A percentile compares a stretch with the other conserved stretches of the same genome.
These are phyloP conservation scores for Colletotrichum australisinense DNA, from an alignment of 2,329 filamentous ascomycete genomes.

Conservation along the genomic window DNA sequence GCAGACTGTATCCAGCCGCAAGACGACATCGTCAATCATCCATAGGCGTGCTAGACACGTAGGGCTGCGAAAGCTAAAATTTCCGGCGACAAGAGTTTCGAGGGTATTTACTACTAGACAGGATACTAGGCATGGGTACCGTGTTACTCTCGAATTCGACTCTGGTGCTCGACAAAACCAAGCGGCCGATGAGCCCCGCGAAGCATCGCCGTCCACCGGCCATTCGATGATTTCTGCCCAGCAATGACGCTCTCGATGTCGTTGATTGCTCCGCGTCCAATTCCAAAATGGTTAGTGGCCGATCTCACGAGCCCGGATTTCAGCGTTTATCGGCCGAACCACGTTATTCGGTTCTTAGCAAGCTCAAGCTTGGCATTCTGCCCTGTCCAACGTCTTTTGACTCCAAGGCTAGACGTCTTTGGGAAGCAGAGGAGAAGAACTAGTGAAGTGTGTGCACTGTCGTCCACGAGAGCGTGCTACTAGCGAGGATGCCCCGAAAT, in stretches of 20 bases:
- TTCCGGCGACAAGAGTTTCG: neutral
- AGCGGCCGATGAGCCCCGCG: neutral
- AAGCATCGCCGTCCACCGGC: neutral
- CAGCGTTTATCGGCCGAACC: slow-evolving; percentile 9
- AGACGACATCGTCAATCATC: neutral
- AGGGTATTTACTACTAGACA: neutral
- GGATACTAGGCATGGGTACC: neutral
- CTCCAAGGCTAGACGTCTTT: neutral
- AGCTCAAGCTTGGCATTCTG: neutral
- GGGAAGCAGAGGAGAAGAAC: neutral
- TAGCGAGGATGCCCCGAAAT: neutral
- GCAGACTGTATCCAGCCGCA: neutral
- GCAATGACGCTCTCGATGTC: neutral
- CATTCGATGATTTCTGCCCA: neutral
- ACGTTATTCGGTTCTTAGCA: neutral
- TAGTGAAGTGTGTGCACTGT: slow-evolving; percentile 11
- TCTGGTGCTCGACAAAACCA: neutral
- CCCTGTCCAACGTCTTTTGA: slow-evolving; percentile 1
- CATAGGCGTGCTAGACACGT: no score
- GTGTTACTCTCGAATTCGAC: neutral
- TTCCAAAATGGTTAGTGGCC: neutral
- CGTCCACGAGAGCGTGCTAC: slow-evolving; percentile 1
- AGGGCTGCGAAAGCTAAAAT: neutral
- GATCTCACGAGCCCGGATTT: neutral
- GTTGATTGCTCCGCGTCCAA: neutral